phyloP scores from a whole-genome alignment of 2,329 filamentous ascomycete species.

The Fusarium metavorans region DNA sequence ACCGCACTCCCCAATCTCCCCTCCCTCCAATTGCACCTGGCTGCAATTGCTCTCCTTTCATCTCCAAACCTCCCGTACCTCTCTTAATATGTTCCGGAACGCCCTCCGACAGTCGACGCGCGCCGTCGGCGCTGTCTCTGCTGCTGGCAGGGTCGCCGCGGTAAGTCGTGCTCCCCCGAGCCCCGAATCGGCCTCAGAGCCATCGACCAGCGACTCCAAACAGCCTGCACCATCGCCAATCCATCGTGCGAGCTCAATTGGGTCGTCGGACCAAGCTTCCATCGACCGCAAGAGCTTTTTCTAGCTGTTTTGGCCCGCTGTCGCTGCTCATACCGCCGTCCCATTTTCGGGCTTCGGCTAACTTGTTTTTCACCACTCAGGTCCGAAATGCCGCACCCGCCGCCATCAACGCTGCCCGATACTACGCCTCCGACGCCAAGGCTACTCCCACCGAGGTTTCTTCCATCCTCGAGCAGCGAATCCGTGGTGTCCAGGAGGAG shows the following conservation, averaged over 20 bases:
- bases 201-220: constrained; percentile 58
- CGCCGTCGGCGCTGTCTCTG: constrained; percentile 93
- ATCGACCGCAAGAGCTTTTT: constrained; percentile 47
- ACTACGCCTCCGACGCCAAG: constrained; percentile 94
- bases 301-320: constrained; percentile 48
- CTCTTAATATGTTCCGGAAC: constrained; percentile 91
- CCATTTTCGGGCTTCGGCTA: constrained; percentile 66
- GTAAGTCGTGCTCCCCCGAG: constrained; percentile 76
- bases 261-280: constrained; percentile 31
- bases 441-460: constrained; percentile 97
- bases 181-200: constrained; percentile 57
- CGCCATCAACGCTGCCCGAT: constrained; percentile 80
- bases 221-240: constrained; percentile 50
- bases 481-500: constrained; percentile 98
- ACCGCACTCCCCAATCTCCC: constrained; percentile 67
- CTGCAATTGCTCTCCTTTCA: constrained; percentile 72
- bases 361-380: constrained; percentile 71
- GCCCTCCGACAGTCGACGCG: constrained; percentile 97
- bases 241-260: constrained; percentile 53
- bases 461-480: constrained; percentile 99
- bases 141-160: constrained; percentile 88
- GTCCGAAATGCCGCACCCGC: constrained; percentile 87
- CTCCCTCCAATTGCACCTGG: constrained; percentile 71
- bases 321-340: constrained; percentile 40
- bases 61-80: constrained; percentile 65